Evolutionary conservation across 78 protist genomes (phyloP).

Genomic region (Mantamonas sphyraenae): DNA sequence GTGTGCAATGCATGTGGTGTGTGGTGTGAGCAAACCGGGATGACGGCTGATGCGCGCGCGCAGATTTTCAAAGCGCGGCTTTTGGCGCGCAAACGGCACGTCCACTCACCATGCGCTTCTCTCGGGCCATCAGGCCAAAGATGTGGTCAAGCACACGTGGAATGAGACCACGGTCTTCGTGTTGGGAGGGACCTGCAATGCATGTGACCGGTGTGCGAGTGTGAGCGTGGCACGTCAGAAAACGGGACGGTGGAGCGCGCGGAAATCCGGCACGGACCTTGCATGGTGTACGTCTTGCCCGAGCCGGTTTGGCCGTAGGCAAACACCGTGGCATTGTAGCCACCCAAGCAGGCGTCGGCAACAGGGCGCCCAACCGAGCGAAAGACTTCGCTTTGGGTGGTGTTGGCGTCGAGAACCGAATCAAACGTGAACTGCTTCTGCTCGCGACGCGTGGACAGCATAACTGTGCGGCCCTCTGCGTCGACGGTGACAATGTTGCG

Average conservation of each 20-base stretch:
- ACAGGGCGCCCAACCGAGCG: not conserved
- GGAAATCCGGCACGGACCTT: not conserved
- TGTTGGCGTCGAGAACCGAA: not conserved
- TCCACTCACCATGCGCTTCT: not conserved
- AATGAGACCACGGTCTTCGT: slow-evolving; percentile 19
- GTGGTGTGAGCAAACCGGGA: not conserved
- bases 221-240: not conserved
- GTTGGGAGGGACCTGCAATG: too few species aligned
- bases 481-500: not conserved
- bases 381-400: slow-evolving; percentile 19
- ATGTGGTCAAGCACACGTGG: slow-evolving; percentile 30
- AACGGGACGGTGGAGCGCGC: not conserved
- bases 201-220: not conserved
- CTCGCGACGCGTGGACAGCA: not conserved
- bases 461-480: not conserved
- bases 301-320: slow-evolving; percentile 12
- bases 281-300: slow-evolving; percentile 12
- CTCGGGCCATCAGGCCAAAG: slow-evolving; percentile 6
- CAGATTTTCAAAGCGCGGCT: not conserved
- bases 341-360: not conserved
- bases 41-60: not conserved
- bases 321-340: slow-evolving; percentile 33
- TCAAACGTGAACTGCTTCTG: not conserved
- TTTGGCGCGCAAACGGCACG: not conserved
- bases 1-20: not conserved